Evolutionary conservation across 441 rosid genomes (phyloP).

Genomic region (Macaranga tanarius): DNA sequence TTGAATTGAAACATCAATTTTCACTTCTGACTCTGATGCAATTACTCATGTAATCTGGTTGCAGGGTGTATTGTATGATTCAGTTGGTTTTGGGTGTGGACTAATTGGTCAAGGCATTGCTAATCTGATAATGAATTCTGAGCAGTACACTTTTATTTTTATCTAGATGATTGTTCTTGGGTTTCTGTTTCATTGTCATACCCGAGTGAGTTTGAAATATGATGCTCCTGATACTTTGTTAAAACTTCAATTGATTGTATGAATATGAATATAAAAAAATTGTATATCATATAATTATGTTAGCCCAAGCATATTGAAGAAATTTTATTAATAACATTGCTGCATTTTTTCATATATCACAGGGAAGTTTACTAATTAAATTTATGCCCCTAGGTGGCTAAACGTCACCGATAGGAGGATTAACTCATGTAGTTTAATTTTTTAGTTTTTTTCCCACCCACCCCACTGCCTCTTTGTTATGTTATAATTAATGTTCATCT

Average conservation of each 20-base stretch:
- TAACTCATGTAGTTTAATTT: too few relatives aligned
- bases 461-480: not conserved
- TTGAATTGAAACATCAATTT: too few relatives aligned
- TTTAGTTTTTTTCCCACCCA: not conserved
- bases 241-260: conserved; percentile 1
- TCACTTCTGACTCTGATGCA: conserved; percentile 18
- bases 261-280: too few relatives aligned
- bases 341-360: too few relatives aligned
- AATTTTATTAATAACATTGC: not conserved
- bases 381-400: too few relatives aligned
- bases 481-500: not conserved
- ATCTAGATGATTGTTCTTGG: not conserved
- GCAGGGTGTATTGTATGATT: conserved; percentile 83
- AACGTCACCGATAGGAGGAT: too few relatives aligned
- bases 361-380: too few relatives aligned
- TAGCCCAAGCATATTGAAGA: not conserved
- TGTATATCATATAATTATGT: not conserved
- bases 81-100: conserved; percentile 86
- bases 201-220: not conserved
- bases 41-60: conserved; percentile 25
- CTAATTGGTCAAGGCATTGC: conserved; percentile 94
- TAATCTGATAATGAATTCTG: conserved; percentile 82
- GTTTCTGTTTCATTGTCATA: not conserved
- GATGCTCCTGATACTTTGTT: not conserved
- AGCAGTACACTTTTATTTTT: conserved; percentile 43